Base-by-base conservation (phyloP, 2,329 filamentous ascomycete species). In the Didymella sp. region DNA sequence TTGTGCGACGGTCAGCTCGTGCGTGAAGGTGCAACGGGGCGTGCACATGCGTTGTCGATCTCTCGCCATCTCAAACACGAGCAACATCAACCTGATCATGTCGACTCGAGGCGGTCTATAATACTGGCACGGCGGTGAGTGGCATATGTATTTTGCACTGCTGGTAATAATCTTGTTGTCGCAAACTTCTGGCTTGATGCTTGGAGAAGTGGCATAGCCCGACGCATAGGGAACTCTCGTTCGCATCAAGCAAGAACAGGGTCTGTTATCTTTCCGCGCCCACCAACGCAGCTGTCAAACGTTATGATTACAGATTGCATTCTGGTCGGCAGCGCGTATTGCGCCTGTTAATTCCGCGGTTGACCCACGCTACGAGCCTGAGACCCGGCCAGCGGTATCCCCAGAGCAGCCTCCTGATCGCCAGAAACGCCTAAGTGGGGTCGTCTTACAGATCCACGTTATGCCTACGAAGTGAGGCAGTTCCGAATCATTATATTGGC, bases 361-460 rank as follows among this genome's bases (percentile, higher is more conserved):
- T 37, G 24, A 37, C 40, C 19, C 21, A 31, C 31, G 43, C 38
- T 30, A 13, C 3, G 12, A 44, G 44, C 49, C 54, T 52, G 24
- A 48, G 37, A 57, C 47, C 54, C 4, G 48, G 48, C 42, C 30
- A 35, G 30, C 42, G 54, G 48, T 33, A 48, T 33, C 48, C 42
- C 48, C 48, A 57, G 38, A 44, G 51, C 43, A 52, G 54, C 43
- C 49, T 52, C 43, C 50, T 31, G 43, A 52, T 48, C 48, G 48
- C 37, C 54, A 44, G 54, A 52, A 57, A 52, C 43, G 31, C 30
- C 54, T n/a, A 57, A 48, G 48, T 57, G 54, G 48, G 43, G 44
- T 15, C 19, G 22, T 31, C 42, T 35, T 42, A 21, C 11, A 13
- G 43, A 33, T 48, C 43, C 43, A 41, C 48, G 31, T 57, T 52